A percentile compares a stretch with the other conserved stretches of the same genome.
These are phyloP conservation scores for Gremmenia infestans DNA, from an alignment of 2,329 filamentous ascomycete species.

Conservation along the genomic window DNA sequence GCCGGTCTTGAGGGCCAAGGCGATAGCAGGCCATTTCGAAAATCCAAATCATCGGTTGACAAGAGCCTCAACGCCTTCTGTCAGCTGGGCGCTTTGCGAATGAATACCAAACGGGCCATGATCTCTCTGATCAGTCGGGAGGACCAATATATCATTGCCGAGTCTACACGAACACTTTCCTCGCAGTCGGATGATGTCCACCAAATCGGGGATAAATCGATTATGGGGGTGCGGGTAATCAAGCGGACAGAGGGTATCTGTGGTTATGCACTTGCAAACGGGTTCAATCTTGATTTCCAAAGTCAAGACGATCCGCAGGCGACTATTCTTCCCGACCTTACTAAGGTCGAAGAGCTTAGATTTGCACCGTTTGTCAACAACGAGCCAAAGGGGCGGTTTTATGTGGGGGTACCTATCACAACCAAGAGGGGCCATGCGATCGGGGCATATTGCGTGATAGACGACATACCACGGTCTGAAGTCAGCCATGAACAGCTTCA, in stretches of 20 bases:
- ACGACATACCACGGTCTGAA: not conserved
- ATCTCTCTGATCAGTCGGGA: conserved; percentile 30
- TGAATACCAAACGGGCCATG: conserved; percentile 40
- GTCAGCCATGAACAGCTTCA: not conserved
- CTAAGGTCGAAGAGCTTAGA: conserved; percentile 9
- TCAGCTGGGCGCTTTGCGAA: conserved; percentile 42
- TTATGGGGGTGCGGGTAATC: not conserved
- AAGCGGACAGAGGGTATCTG: not conserved
- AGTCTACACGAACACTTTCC: conserved; percentile 6
- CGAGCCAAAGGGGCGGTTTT: conserved; percentile 18
- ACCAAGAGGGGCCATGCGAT: not conserved
- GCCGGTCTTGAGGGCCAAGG: not conserved
- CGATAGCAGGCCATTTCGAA: not conserved
- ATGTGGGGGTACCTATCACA: not conserved
- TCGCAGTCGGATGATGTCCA: conserved; percentile 1
- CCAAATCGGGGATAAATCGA: not conserved
- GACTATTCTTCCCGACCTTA: conserved; percentile 15
- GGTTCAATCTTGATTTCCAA: not conserved
- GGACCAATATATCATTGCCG: conserved; percentile 11
- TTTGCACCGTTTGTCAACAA: conserved; percentile 15
- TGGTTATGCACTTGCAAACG: not conserved
- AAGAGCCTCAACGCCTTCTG: conserved; percentile 37
- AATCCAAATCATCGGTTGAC: conserved; percentile 21
- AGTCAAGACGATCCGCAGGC: not conserved
- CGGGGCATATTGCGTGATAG: not conserved